phyloP scores from a whole-genome alignment of 352 stramenopile genomes.

The Peronosclerospora sorghi region DNA sequence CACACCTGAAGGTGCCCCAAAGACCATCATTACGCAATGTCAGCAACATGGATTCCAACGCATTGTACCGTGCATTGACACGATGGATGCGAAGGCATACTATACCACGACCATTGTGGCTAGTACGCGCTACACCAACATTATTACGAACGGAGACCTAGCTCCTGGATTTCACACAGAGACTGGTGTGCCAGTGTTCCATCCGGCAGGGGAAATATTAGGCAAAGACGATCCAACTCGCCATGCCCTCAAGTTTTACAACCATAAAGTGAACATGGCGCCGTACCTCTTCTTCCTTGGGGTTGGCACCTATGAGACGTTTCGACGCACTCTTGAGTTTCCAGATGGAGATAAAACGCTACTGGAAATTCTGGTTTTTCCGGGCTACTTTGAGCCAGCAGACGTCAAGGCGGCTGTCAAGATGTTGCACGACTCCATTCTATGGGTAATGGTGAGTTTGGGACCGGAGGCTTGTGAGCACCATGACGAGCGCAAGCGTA shows the following conservation, averaged over 20 bases:
- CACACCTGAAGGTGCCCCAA: constrained; percentile 46
- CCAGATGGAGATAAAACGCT: constrained; percentile 61
- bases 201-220: constrained; percentile 39
- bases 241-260: constrained; percentile 71
- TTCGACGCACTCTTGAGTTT: constrained; percentile 59
- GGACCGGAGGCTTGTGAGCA: constrained; percentile 59
- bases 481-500: constrained; percentile 56
- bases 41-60: constrained; percentile 74
- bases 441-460: constrained; percentile 64
- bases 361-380: constrained; percentile 63
- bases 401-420: constrained; percentile 59
- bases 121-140: constrained; percentile 67
- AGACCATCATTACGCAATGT: constrained; percentile 78
- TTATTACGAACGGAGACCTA: constrained; percentile 71
- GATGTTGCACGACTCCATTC: constrained; percentile 67
- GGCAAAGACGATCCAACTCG: constrained; percentile 37
- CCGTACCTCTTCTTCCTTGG: constrained; percentile 75
- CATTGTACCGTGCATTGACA: constrained; percentile 70
- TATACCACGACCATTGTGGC: constrained; percentile 72
- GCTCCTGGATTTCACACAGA: constrained; percentile 51
- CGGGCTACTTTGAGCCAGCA: constrained; percentile 48
- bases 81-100: constrained; percentile 73
- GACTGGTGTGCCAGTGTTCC: constrained; percentile 49
- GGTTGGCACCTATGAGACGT: constrained; percentile 70
- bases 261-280: constrained; percentile 79